These are phyloP conservation scores for Tylopilus rubrobrunneus DNA, from an alignment of 768 basidiomycete species.

Conservation along the genomic window DNA sequence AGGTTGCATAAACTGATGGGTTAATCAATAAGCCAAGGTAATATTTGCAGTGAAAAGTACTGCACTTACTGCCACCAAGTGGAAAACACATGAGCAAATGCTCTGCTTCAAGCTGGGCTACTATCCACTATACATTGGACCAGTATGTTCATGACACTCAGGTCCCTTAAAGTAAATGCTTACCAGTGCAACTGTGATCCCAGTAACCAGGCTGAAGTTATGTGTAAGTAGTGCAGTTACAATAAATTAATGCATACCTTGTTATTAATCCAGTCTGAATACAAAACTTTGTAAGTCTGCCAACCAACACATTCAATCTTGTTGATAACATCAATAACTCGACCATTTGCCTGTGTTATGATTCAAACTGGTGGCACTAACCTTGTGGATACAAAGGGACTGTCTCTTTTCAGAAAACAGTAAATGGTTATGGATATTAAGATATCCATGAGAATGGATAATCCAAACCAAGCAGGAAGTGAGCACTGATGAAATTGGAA, in stretches of 20 bases:
- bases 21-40: background rate
- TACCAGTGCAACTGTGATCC: constrained; percentile 16
- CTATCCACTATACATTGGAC: constrained; percentile 19
- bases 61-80: constrained; percentile 20
- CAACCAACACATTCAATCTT: constrained; percentile 15
- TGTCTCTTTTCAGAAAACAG: constrained; percentile 9
- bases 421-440: constrained; percentile 22
- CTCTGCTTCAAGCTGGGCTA: constrained; percentile 9
- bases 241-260: constrained; percentile 8
- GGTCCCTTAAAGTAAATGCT: background rate
- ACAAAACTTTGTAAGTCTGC: constrained; percentile 15
- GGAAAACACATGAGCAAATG: constrained; percentile 27
- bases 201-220: constrained; percentile 14
- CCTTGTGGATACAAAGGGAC: constrained; percentile 9
- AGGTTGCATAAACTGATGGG: constrained; percentile 23
- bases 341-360: background rate
- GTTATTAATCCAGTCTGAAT: constrained; percentile 29
- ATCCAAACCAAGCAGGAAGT: constrained; percentile 19
- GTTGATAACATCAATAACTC: background rate
- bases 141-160: background rate
- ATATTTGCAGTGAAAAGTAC: background rate
- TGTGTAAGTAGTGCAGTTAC: background rate
- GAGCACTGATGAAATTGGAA: constrained; percentile 15
- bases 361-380: background rate
- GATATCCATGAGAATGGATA: constrained; percentile 18